Base-by-base conservation (phyloP, 345 rosid species). In the Garcia nutans region DNA sequence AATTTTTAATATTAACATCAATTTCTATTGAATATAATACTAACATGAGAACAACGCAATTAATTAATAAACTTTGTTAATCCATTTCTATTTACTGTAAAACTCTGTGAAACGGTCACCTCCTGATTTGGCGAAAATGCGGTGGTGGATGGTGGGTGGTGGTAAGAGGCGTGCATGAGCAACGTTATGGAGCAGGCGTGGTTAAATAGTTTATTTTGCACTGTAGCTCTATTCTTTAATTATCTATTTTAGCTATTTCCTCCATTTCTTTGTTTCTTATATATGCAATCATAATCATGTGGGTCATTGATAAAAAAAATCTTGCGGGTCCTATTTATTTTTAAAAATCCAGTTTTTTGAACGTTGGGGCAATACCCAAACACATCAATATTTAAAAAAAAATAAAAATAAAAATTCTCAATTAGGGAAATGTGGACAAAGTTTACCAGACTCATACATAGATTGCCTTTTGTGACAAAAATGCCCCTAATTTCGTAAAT, bases 171-270 rank as follows among this genome's bases (percentile, higher is more conserved):
- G 76, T 77, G 81, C 79, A 44, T 47, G 78, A 41, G 62, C 55
- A 41, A 74, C 45, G 55, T 77, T 83, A 87, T 84, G 89, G 87
- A 67, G 78, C 70, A 72, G 80, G 82, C 77, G 86, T 82, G 89
- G 88, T 49, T 75, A 68, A 75, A 59, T 10, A 24, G 57, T 16
- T 33, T 37, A 12, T 28, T 23, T 75, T n/a, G 41, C 37, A 37
- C 33, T 28, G 33, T 74, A 45, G 50, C 62, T 61, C 19, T 63
- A 1, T 15, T 1, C n/a, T 17, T 13, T 54, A 16, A 17, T 5
- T 54, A 16, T 11, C 55, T 13, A 15, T 52, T 28, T 4, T 52
- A 15, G 5, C 16, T 52, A 0, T 63, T 8, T 66, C 1, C 56
- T 47, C 4, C 13, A 10, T 7, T 28, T 24, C 41, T 70, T 26